These are phyloP conservation scores for Cucumis hystrix DNA, from an alignment of 306 rosid species.

Conservation along the genomic window DNA sequence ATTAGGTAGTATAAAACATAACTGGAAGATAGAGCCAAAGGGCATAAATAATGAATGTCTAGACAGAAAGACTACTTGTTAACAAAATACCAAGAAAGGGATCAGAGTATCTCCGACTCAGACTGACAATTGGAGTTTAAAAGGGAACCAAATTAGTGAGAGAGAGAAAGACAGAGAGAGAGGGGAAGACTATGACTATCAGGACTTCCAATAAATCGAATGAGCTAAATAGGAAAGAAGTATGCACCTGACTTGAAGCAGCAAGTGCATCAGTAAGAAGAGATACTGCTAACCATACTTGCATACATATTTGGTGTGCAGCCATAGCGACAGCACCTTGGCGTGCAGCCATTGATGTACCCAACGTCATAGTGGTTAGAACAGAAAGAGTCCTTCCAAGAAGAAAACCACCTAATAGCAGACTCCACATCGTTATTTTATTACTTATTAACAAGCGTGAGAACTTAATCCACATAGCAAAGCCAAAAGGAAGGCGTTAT, in stretches of 20 bases:
- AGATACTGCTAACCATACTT: conserved; percentile 96
- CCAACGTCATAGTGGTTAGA: conserved; percentile 72
- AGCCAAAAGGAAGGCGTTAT: background rate
- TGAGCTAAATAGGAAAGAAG: background rate
- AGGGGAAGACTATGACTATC: background rate
- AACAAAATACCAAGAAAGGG: background rate
- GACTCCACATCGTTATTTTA: conserved; percentile 9
- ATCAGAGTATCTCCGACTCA: background rate
- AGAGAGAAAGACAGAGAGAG: background rate
- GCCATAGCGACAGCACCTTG: conserved; percentile 98
- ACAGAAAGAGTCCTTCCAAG: conserved; percentile 91
- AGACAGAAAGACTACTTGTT: background rate
- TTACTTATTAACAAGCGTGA: background rate
- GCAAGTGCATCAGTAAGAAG: conserved; percentile 88
- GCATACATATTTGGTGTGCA: conserved; percentile 95
- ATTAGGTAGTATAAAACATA: background rate
- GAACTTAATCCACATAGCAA: background rate
- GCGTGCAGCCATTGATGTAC: conserved; percentile 92
- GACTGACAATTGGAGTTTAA: background rate
- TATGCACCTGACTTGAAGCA: conserved; percentile 69
- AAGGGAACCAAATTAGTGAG: background rate
- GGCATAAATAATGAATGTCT: background rate
- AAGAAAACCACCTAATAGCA: conserved; percentile 72
- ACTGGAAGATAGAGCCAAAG: background rate
- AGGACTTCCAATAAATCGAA: background rate